Evolutionary conservation across 106 monocot genomes (phyloP).

Genomic region (Dioscorea zingiberensis): DNA sequence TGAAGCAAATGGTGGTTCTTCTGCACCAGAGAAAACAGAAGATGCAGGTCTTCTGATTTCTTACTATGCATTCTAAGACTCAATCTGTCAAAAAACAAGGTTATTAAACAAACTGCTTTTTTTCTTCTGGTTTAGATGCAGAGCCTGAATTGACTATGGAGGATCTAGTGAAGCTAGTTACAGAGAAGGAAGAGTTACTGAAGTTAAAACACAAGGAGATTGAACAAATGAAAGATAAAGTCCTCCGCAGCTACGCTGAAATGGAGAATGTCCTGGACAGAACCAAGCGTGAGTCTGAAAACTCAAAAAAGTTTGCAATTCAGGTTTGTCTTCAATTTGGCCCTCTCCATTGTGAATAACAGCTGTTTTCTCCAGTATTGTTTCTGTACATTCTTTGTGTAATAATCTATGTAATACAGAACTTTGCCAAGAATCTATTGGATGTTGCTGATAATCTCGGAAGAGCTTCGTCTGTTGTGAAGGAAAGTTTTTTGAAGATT

Average conservation of each 20-base stretch:
- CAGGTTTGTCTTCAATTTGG: slow-evolving; percentile 23
- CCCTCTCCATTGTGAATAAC: not conserved
- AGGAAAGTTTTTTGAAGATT: slow-evolving; percentile 85
- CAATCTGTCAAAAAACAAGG: slow-evolving; percentile 2
- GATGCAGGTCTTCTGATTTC: slow-evolving; percentile 13
- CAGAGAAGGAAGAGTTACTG: slow-evolving; percentile 35
- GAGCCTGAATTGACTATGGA: slow-evolving; percentile 27
- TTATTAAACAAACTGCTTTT: slow-evolving; percentile 24
- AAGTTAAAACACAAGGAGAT: slow-evolving; percentile 34
- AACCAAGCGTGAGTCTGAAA: slow-evolving; percentile 47
- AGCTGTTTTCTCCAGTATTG: not conserved
- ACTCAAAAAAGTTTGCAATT: slow-evolving; percentile 53
- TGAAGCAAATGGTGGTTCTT: slow-evolving; percentile 9
- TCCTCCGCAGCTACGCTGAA: slow-evolving; percentile 44
- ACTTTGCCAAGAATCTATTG: slow-evolving; percentile 77
- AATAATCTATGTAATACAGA: slow-evolving; percentile 29
- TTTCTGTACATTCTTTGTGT: not conserved
- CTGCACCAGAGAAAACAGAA: slow-evolving; percentile 8
- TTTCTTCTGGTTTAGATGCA: slow-evolving; percentile 16
- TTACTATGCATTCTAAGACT: not conserved
- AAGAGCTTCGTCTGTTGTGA: slow-evolving; percentile 87
- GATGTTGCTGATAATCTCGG: slow-evolving; percentile 97
- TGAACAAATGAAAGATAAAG: slow-evolving; percentile 56
- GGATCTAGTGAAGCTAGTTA: slow-evolving; percentile 36
- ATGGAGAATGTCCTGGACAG: slow-evolving; percentile 57